These are phyloP conservation scores for Aspergillus cejpii DNA, from an alignment of 2,329 filamentous ascomycete genomes.

Conservation along the genomic window DNA sequence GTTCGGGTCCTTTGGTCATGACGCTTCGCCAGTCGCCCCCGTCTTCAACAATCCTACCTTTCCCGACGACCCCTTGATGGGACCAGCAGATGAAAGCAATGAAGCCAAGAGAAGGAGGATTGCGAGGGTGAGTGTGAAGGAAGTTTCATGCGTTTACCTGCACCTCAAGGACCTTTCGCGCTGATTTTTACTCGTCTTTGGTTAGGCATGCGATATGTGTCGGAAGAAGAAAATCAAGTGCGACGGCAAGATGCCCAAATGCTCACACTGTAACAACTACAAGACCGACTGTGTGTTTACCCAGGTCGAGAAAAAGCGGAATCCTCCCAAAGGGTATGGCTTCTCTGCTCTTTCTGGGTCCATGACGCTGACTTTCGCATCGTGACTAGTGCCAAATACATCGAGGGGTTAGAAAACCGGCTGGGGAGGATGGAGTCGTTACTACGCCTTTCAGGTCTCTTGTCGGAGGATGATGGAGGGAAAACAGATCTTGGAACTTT, in stretches of 20 bases:
- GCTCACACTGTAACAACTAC: constrained; percentile 94
- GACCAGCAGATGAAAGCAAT: constrained; percentile 51
- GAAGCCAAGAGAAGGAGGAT: constrained; percentile 87
- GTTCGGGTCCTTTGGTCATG: constrained; percentile 57
- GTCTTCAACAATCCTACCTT: constrained; percentile 40
- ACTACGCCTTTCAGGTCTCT: constrained; percentile 73
- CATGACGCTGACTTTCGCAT: constrained; percentile 13
- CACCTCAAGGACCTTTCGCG: background rate
- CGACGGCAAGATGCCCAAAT: constrained; percentile 90
- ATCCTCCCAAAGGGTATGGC: constrained; percentile 85
- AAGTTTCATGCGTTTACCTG: background rate
- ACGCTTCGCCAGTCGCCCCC: constrained; percentile 54
- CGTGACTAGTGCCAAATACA: constrained; percentile 75
- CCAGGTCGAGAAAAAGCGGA: constrained; percentile 97
- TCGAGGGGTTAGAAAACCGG: constrained; percentile 91
- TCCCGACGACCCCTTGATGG: constrained; percentile 41
- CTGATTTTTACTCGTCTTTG: constrained; percentile 8
- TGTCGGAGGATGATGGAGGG: constrained; percentile 77
- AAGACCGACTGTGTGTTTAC: constrained; percentile 98
- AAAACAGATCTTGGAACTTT: constrained; percentile 81
- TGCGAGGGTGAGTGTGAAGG: constrained; percentile 62
- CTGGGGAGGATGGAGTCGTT: constrained; percentile 93
- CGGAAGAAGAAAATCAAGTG: constrained; percentile 93
- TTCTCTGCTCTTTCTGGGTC: constrained; percentile 6
- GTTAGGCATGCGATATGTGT: constrained; percentile 89